These are phyloP conservation scores for Aplosporella prunicola DNA, from an alignment of 2,329 filamentous ascomycete species.

Conservation along the genomic window DNA sequence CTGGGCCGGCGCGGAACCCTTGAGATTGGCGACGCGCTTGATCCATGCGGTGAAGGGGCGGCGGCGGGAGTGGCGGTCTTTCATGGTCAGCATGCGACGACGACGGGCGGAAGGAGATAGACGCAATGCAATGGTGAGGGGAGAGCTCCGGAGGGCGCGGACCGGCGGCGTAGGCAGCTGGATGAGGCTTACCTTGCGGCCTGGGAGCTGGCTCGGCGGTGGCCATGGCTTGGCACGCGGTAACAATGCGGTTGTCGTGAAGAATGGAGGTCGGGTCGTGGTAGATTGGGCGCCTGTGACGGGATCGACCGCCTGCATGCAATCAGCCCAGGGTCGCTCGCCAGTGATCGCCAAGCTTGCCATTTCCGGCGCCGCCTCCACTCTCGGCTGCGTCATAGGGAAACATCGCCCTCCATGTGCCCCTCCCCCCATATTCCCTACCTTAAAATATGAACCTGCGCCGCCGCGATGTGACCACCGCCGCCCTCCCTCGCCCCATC, in stretches of 20 bases:
- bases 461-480: conserved; percentile 4
- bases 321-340: too few relatives aligned
- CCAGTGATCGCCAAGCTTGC: too few relatives aligned
- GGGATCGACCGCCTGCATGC: too few relatives aligned
- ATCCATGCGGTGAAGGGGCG: conserved; percentile 89
- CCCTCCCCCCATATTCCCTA: neutral
- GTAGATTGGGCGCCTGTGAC: neutral
- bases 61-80: conserved; percentile 65
- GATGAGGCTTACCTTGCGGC: conserved; percentile 34
- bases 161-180: conserved; percentile 8
- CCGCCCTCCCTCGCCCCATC: conserved; percentile 37
- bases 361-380: too few relatives aligned
- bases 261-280: neutral
- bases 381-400: too few relatives aligned
- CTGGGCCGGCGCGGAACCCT: conserved; percentile 51
- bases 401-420: too few relatives aligned
- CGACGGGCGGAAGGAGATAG: conserved; percentile 3
- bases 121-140: conserved; percentile 6
- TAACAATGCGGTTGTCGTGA: too few relatives aligned
- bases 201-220: conserved; percentile 35
- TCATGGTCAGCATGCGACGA: conserved; percentile 10
- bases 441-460: conserved; percentile 10
- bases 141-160: conserved; percentile 3
- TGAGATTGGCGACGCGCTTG: conserved; percentile 85
- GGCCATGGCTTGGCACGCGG: conserved; percentile 27